Conservation (phyloP, 352 stramenopile genomes). For the Phytophthora nicotianae region DNA sequence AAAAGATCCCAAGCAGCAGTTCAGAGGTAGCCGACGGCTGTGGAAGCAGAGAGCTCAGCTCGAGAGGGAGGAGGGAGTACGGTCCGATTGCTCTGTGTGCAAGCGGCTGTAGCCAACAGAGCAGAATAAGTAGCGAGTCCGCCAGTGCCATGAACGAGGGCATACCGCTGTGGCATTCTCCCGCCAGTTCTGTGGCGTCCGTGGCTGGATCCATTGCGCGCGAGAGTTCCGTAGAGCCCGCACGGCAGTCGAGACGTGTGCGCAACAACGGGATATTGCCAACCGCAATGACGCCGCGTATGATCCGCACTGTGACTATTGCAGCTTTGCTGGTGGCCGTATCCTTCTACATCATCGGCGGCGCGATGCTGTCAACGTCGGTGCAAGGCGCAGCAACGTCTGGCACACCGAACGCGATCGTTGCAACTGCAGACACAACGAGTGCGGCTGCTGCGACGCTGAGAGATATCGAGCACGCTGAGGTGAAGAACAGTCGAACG, state of each 20-base stretch:
- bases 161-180: slow-evolving; percentile 49
- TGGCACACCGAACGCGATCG: slow-evolving; percentile 3
- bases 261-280: background rate
- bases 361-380: slow-evolving; percentile 14
- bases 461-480: background rate
- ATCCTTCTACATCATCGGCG: slow-evolving; percentile 31
- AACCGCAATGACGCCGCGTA: slow-evolving; percentile 19
- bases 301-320: slow-evolving; percentile 29
- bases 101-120: background rate
- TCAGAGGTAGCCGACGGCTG: background rate
- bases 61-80: slow-evolving; percentile 2
- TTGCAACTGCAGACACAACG: background rate
- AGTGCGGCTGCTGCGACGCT: slow-evolving; percentile 1
- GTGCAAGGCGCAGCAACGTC: slow-evolving; percentile 8
- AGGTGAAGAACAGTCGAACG: slow-evolving; percentile 18
- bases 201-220: slow-evolving; percentile 21
- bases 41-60: slow-evolving; percentile 4
- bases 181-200: slow-evolving; percentile 26
- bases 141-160: slow-evolving; percentile 43
- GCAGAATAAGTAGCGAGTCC: slow-evolving; percentile 5
- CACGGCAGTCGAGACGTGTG: slow-evolving; percentile 2
- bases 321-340: slow-evolving; percentile 35
- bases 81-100: slow-evolving; percentile 7
- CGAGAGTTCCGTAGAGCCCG: slow-evolving; percentile 6
- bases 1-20: slow-evolving; percentile 35